Percentiles rank a stretch among this genome's conserved stretches.
Evolutionary conservation across 129 eudicot genomes (phyloP).

Genomic region (Helichrysum umbraculigerum): DNA sequence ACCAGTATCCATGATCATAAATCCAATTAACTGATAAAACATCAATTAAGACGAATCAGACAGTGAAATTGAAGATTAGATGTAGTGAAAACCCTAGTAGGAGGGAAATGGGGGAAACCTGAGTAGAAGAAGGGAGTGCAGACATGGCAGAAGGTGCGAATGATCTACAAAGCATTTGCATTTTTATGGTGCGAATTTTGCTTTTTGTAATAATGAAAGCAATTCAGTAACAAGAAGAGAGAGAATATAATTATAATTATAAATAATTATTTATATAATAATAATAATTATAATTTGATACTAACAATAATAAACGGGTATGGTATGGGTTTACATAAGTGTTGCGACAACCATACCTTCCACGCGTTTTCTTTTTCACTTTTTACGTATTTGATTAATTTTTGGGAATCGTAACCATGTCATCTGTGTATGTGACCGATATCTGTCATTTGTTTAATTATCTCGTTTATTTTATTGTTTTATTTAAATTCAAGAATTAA

Average conservation of each 20-base stretch:
- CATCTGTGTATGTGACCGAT: no score
- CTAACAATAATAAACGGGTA: constrained; percentile 18
- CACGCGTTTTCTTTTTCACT: constrained; percentile 31
- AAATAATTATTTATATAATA: no score
- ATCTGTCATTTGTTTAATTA: no score
- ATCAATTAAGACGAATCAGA: background rate
- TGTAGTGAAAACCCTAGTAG: background rate
- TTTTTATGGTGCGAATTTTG: constrained; percentile 25
- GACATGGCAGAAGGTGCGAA: constrained; percentile 51
- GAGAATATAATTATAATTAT: background rate
- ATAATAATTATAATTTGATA: background rate
- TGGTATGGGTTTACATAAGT: constrained; percentile 29
- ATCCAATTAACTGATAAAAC: background rate
- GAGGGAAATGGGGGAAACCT: constrained; percentile 34
- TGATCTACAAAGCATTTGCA: constrained; percentile 56
- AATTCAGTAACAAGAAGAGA: constrained; percentile 4
- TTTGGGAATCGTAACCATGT: background rate
- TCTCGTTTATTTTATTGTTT: no score
- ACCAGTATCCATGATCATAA: background rate
- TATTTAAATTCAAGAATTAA: no score
- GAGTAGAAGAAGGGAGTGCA: constrained; percentile 59
- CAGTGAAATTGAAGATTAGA: background rate
- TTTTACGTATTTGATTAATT: background rate
- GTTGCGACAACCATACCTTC: constrained; percentile 22
- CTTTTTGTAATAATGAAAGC: constrained; percentile 31